phyloP scores from a whole-genome alignment of 208 protist genomes.

The Ichthyophonus hoferi region DNA sequence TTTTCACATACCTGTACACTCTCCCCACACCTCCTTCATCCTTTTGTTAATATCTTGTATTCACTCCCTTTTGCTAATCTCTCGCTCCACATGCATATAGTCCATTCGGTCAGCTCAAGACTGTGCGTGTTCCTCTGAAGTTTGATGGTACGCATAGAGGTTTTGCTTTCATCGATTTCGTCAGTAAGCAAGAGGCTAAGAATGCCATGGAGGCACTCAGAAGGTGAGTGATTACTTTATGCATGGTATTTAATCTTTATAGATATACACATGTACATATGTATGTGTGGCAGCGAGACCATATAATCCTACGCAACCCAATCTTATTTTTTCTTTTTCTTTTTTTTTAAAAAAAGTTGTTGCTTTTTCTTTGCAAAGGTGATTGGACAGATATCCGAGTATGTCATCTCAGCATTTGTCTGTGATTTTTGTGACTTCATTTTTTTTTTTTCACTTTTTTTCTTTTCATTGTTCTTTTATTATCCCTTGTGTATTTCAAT shows the following conservation, averaged over 20 bases:
- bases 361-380: neutral
- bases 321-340: neutral
- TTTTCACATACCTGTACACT: neutral
- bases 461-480: no score
- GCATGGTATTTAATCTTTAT: neutral
- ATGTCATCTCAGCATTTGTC: neutral
- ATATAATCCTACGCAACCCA: no score
- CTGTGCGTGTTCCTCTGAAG: constrained; percentile 90
- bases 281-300: neutral
- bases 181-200: constrained; percentile 84
- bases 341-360: neutral
- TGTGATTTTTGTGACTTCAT: neutral
- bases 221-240: neutral
- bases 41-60: no score
- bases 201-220: constrained; percentile 80
- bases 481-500: no score
- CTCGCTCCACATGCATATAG: constrained; percentile 19
- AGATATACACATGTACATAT: neutral
- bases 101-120: constrained; percentile 85
- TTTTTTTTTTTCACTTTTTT: no score
- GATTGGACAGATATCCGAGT: neutral
- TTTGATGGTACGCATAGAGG: constrained; percentile 75
- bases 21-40: neutral
- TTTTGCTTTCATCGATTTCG: constrained; percentile 97
- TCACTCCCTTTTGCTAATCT: no score